phyloP scores from a whole-genome alignment of 2,329 filamentous ascomycete genomes.

The Colletotrichum eleusines region DNA sequence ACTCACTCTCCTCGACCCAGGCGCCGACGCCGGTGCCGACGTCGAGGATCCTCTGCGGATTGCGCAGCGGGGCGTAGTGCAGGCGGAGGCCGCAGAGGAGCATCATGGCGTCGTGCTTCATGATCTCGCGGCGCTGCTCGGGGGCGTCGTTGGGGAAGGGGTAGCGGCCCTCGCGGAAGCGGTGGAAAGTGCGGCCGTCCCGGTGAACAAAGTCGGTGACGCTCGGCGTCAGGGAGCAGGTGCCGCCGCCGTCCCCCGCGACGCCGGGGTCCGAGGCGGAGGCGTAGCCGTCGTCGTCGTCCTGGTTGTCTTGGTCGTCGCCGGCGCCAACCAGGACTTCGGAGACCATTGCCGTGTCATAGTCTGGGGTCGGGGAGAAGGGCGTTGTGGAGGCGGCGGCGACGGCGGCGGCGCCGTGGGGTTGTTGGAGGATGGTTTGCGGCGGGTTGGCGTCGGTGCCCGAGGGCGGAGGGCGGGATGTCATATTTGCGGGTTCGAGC shows the following conservation, averaged over 20 bases:
- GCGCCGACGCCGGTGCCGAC: constrained; percentile 62
- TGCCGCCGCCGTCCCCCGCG: constrained; percentile 16
- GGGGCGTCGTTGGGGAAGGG: constrained; percentile 59
- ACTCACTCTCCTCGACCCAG: constrained; percentile 72
- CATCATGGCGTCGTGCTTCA: constrained; percentile 54
- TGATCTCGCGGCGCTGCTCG: constrained; percentile 56
- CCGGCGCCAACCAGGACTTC: too few relatives aligned
- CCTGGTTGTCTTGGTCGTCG: constrained; percentile 6
- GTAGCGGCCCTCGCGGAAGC: constrained; percentile 56
- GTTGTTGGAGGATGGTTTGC: neutral
- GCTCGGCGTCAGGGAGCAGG: constrained; percentile 50
- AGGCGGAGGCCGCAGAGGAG: constrained; percentile 54
- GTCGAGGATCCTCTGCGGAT: constrained; percentile 56
- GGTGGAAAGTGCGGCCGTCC: constrained; percentile 57
- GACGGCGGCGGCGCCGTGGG: neutral
- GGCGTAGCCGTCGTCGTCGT: constrained; percentile 39
- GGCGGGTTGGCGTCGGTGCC: neutral
- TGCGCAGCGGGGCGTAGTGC: constrained; percentile 57
- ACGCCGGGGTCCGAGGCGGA: constrained; percentile 44
- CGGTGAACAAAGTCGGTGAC: constrained; percentile 57
- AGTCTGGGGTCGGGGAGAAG: neutral
- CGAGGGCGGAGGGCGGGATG: neutral
- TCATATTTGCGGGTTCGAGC: neutral
- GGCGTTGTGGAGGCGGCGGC: neutral
- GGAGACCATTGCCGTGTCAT: neutral